phyloP scores from a whole-genome alignment of 345 rosid species.

The Gossypium bickii region DNA sequence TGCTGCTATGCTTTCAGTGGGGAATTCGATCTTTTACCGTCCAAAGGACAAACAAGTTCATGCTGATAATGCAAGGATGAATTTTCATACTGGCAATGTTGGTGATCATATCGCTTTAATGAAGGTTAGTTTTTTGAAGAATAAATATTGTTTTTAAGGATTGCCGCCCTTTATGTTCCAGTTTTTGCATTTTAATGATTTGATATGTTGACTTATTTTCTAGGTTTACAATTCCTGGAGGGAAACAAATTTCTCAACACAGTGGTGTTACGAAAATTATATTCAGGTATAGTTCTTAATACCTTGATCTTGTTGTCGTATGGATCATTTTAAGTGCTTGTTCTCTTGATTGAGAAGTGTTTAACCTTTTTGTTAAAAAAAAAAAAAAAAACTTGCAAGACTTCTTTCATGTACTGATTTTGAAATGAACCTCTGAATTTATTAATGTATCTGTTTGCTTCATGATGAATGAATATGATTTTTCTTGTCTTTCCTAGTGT shows the following conservation, averaged over 20 bases:
- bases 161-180: neutral
- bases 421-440: neutral
- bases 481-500: slow-evolving; percentile 4
- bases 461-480: neutral
- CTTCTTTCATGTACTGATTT: neutral
- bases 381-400: neutral
- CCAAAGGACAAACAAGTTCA: slow-evolving; percentile 98
- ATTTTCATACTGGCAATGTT: slow-evolving; percentile 86
- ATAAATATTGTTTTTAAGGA: neutral
- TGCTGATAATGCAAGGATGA: slow-evolving; percentile 93
- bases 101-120: slow-evolving; percentile 93
- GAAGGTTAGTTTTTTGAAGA: slow-evolving; percentile 42
- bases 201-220: slow-evolving; percentile 19
- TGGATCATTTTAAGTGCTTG: neutral
- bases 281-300: slow-evolving; percentile 57
- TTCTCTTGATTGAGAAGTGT: neutral
- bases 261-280: slow-evolving; percentile 97
- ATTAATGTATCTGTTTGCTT: neutral
- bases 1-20: slow-evolving; percentile 92
- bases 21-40: slow-evolving; percentile 91
- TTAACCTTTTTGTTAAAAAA: neutral
- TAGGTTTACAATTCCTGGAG: slow-evolving; percentile 93
- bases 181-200: neutral
- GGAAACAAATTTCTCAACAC: slow-evolving; percentile 92
- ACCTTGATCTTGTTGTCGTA: neutral